Base-by-base conservation (phyloP, 805 yeast genomes). In the Candida ulmi region DNA sequence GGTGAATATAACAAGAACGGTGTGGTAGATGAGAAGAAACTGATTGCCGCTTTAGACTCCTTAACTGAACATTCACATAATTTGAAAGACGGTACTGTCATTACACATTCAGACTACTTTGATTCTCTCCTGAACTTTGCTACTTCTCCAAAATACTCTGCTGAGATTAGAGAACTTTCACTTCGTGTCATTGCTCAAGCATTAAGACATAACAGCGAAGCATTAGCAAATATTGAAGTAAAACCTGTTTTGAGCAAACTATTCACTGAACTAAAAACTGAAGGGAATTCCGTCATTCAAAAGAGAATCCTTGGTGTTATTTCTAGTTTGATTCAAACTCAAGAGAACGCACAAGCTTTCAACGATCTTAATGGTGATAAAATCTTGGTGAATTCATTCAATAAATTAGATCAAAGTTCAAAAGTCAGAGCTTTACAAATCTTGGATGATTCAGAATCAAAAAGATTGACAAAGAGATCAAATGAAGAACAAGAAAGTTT, bases 161-260 rank as follows among this genome's bases (percentile, higher is more conserved):
- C 43, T 6, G 30, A 46, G 1, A 34, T 62, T 18, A 65, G 69
- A 41, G 93, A 87, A 41, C 50, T 72, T 33, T 58, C 78, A 1
- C 72, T 78, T 12, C 66, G 88, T 44, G 66, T 83, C 23, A 64
- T 88, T 42, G 80, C 84, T 0, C 70, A 86, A 5, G 61, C 90
- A 5, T 58, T 88, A 33, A 70, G 96, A 50, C 88, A 88, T 56
- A 88, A 88, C 54, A 78, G 77, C 2, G 74, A 72, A 2, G 88
- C 88, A 0, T 46, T 71, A 2, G 58, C 58, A 2, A 66, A 66
- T 39, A 61, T 72, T 12, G 53, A 50, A 30, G 42, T 30, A 8
- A 32, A 39, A 7, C 33, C 47, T 4, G 38, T 50, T 0, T 18
- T 45, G 5, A 38, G 41, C 1, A 39, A 32, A 9, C 41, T 49